Percentiles rank a stretch among this genome's conserved stretches.
Conservation (phyloP, 495 filamentous ascomycete species). For the Penicillium samsonianum region DNA sequence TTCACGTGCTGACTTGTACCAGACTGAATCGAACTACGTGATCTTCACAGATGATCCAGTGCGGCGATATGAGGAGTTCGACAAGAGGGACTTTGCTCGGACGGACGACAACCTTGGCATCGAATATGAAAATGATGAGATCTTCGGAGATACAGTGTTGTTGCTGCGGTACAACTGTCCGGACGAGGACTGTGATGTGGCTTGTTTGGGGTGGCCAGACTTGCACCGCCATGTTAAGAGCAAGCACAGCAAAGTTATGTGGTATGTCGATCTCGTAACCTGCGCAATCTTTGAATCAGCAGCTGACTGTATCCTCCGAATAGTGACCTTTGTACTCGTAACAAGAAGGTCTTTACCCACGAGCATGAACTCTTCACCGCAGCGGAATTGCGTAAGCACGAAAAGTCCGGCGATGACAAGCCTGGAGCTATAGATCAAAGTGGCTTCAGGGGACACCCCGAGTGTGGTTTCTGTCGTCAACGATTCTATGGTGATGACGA, state of each 20-base stretch:
- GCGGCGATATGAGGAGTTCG: slow-evolving; percentile 84
- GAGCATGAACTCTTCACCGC: slow-evolving; percentile 92
- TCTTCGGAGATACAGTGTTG: slow-evolving; percentile 82
- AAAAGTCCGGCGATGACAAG: slow-evolving; percentile 86
- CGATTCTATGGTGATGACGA: slow-evolving; percentile 97
- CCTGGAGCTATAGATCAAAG: slow-evolving; percentile 91
- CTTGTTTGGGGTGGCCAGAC: slow-evolving; percentile 90
- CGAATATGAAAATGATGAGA: slow-evolving; percentile 80
- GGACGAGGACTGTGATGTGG: slow-evolving; percentile 78
- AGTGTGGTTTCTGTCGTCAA: slow-evolving; percentile 88
- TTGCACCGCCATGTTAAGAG: slow-evolving; percentile 85
- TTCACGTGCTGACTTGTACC: slow-evolving; percentile 27
- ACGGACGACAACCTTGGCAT: slow-evolving; percentile 85
- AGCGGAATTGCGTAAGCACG: slow-evolving; percentile 80
- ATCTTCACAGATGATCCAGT: slow-evolving; percentile 83
- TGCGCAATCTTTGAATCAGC: slow-evolving; percentile 4
- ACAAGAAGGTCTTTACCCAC: slow-evolving; percentile 98
- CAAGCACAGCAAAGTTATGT: slow-evolving; percentile 85
- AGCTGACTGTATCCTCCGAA: slow-evolving; percentile 2
- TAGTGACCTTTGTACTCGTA: slow-evolving; percentile 83
- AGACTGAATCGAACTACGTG: slow-evolving; percentile 76
- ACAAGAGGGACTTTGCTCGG: slow-evolving; percentile 66
- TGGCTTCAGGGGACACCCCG: slow-evolving; percentile 93
- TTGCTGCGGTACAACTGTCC: slow-evolving; percentile 96
- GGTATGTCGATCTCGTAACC: slow-evolving; percentile 48